phyloP scores from a whole-genome alignment of 2,329 filamentous ascomycete genomes.

The Ophiocordyceps camponoti-saundersi region DNA sequence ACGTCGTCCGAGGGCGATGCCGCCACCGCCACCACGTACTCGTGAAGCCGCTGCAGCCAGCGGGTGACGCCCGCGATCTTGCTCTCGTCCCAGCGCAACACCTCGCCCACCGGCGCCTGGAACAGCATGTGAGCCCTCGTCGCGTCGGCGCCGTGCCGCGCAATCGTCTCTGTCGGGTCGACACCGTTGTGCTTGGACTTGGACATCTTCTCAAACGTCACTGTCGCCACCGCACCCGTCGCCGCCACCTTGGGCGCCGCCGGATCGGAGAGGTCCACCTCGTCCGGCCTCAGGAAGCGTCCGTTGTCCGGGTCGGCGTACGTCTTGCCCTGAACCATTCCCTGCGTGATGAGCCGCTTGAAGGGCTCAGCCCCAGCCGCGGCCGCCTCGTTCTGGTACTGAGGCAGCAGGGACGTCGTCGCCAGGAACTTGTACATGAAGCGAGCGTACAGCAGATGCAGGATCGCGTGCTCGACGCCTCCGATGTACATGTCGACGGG shows the following conservation, averaged over 20 bases:
- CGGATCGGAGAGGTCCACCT: conserved; percentile 47
- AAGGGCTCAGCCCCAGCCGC: conserved; percentile 54
- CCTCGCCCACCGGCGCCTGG: conserved; percentile 67
- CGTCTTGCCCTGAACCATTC: conserved; percentile 85
- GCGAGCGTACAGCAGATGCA: conserved; percentile 75
- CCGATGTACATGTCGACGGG: conserved; percentile 83
- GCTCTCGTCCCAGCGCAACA: conserved; percentile 73
- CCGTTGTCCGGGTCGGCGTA: conserved; percentile 59
- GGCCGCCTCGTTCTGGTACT: conserved; percentile 13
- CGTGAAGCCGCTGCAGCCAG: conserved; percentile 57
- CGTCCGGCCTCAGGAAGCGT: conserved; percentile 58
- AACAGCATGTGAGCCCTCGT: conserved; percentile 79
- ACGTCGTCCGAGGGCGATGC: conserved; percentile 4
- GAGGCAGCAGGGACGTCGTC: conserved; percentile 30
- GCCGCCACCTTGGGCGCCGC: conserved; percentile 42
- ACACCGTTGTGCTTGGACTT: conserved; percentile 91
- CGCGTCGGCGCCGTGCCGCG: conserved; percentile 64
- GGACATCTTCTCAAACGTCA: conserved; percentile 82
- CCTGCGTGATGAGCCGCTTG: conserved; percentile 66
- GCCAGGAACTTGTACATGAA: conserved; percentile 82
- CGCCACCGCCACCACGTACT: conserved; percentile 25
- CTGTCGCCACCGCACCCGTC: conserved; percentile 37
- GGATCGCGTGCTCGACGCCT: conserved; percentile 77
- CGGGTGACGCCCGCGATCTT: conserved; percentile 70
- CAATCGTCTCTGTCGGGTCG: conserved; percentile 57